These are phyloP conservation scores for Metschnikowia vanudenii DNA, from an alignment of 805 yeast species.

Conservation along the genomic window DNA sequence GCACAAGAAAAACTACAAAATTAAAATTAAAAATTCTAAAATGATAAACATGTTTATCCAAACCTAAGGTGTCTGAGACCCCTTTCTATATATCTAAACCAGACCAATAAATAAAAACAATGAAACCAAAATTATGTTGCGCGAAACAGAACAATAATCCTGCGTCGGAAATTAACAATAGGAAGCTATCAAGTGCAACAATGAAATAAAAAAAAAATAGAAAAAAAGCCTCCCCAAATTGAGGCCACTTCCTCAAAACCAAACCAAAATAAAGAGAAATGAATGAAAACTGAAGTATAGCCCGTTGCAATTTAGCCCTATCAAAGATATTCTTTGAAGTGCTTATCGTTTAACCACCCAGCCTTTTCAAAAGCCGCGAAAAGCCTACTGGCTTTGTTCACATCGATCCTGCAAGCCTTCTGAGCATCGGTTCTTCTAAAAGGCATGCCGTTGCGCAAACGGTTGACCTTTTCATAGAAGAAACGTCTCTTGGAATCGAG, in stretches of 20 bases:
- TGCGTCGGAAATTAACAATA: background rate
- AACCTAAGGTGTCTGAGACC: slow-evolving; percentile 1
- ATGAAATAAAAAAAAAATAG: slow-evolving; percentile 7
- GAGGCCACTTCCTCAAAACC: slow-evolving; percentile 1
- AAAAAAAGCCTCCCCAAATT: slow-evolving; percentile 7
- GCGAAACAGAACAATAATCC: background rate
- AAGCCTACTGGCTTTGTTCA: slow-evolving; percentile 88
- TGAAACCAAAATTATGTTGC: background rate
- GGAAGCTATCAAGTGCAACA: background rate
- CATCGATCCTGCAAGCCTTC: slow-evolving; percentile 96
- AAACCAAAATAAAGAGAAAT: slow-evolving; percentile 3
- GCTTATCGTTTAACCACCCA: slow-evolving; percentile 84
- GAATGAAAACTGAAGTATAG: background rate
- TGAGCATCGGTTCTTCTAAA: slow-evolving; percentile 97
- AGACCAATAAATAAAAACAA: slow-evolving; percentile 3
- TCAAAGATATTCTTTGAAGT: slow-evolving; percentile 41
- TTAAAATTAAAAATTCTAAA: background rate
- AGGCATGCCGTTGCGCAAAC: slow-evolving; percentile 66
- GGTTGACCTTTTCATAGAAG: slow-evolving; percentile 83
- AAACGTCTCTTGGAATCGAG: slow-evolving; percentile 67
- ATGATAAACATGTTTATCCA: slow-evolving; percentile 1
- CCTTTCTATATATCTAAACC: slow-evolving; percentile 5
- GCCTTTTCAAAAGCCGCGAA: slow-evolving; percentile 88
- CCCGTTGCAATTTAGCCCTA: too few relatives aligned
- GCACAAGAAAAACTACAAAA: too few relatives aligned